Evolutionary conservation across 305 asterid species (phyloP).

Genomic region (Stenogyne calaminthoides): DNA sequence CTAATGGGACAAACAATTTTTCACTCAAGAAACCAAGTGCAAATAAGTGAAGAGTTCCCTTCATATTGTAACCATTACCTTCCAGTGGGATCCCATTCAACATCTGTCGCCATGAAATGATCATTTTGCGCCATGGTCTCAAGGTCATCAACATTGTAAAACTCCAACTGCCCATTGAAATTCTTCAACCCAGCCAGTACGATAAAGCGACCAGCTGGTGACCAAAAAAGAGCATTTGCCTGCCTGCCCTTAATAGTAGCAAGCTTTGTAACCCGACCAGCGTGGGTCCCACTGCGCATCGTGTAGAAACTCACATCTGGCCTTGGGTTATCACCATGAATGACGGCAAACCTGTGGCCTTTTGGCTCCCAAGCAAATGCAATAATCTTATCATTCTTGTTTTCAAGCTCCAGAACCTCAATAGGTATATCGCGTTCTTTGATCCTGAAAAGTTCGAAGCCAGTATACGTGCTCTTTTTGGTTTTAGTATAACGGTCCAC

Average conservation of each 20-base stretch:
- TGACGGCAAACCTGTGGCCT: constrained; percentile 95
- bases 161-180: constrained; percentile 88
- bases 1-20: neutral
- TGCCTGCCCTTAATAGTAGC: constrained; percentile 84
- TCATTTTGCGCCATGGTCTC: constrained; percentile 92
- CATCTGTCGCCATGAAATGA: constrained; percentile 97
- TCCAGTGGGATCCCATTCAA: constrained; percentile 99
- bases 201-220: constrained; percentile 82
- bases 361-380: constrained; percentile 99
- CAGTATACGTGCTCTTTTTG: constrained; percentile 89
- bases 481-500: constrained; percentile 96
- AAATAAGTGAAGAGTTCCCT: neutral
- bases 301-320: constrained; percentile 94
- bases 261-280: constrained; percentile 80
- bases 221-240: constrained; percentile 96
- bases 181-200: constrained; percentile 87
- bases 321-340: constrained; percentile 92
- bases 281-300: constrained; percentile 71
- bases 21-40: neutral
- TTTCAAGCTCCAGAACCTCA: constrained; percentile 96
- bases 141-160: constrained; percentile 92
- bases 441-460: constrained; percentile 95
- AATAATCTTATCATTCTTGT: constrained; percentile 84
- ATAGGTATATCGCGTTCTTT: constrained; percentile 94
- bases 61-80: constrained; percentile 50